Conservation (phyloP, 768 basidiomycete species). For the Peribolospora baueri region DNA sequence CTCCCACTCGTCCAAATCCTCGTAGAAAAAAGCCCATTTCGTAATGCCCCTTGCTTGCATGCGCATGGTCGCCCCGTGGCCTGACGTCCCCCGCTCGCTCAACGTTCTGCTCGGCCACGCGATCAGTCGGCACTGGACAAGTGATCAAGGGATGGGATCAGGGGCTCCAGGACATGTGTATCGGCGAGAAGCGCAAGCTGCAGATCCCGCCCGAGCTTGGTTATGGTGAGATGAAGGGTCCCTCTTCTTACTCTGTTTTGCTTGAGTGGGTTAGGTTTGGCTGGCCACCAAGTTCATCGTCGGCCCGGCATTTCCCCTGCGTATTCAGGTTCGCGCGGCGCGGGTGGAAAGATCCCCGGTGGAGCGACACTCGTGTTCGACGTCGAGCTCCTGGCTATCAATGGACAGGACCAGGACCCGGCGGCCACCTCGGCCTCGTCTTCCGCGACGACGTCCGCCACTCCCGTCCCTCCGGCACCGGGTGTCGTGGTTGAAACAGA, state of each 20-base stretch:
- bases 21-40: not conserved
- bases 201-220: slow-evolving; percentile 20
- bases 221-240: slow-evolving; percentile 16
- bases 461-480: too few species aligned
- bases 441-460: too few species aligned
- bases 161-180: slow-evolving; percentile 10
- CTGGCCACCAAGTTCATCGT: too few species aligned
- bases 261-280: too few species aligned
- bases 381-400: slow-evolving; percentile 22
- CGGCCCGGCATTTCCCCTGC: not conserved
- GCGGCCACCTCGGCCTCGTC: too few species aligned
- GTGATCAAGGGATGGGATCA: slow-evolving; percentile 10
- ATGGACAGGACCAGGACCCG: not conserved
- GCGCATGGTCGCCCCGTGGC: too few species aligned
- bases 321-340: slow-evolving; percentile 13
- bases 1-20: not conserved
- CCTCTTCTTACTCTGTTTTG: too few species aligned
- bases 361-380: slow-evolving; percentile 20
- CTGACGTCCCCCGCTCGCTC: too few species aligned
- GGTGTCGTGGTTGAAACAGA: too few species aligned
- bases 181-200: slow-evolving; percentile 19
- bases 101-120: too few species aligned
- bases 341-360: slow-evolving; percentile 22
- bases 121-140: slow-evolving; percentile 1
- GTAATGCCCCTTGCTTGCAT: not conserved